Percentiles rank a stretch among this genome's conserved stretches.
phyloP scores from a whole-genome alignment of 176 grass and related monocot genomes.

The Hyparrhenia diplandra region DNA sequence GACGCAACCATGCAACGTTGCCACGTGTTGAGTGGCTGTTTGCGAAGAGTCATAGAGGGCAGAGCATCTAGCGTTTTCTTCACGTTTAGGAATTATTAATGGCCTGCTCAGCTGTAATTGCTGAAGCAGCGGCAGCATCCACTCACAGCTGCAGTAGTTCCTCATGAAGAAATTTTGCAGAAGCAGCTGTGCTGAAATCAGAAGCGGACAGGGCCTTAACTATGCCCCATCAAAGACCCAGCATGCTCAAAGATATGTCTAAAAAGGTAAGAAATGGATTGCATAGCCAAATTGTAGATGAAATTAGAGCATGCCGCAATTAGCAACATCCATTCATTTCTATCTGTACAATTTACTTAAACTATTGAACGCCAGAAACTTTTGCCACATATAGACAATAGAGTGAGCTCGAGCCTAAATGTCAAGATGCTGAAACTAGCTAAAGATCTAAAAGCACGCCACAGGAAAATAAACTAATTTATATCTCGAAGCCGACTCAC shows the following conservation, averaged over 20 bases:
- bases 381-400: too few species aligned
- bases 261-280: background rate
- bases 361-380: background rate
- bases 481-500: slow-evolving; percentile 22
- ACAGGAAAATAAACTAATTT: background rate
- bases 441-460: background rate
- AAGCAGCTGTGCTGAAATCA: too few species aligned
- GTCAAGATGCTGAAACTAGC: background rate
- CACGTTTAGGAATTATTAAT: background rate
- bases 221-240: background rate
- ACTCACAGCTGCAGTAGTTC: too few species aligned
- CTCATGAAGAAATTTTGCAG: too few species aligned
- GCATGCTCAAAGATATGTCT: background rate
- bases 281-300: background rate
- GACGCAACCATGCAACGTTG: too few species aligned
- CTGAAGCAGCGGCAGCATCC: too few species aligned
- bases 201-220: background rate
- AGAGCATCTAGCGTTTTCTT: background rate
- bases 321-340: background rate
- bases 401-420: background rate
- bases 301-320: background rate
- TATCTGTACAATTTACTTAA: background rate
- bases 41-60: background rate
- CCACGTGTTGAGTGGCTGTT: background rate
- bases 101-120: too few species aligned